phyloP scores from a whole-genome alignment of 2,329 filamentous ascomycete species.

The Tolypocladium nubicola region DNA sequence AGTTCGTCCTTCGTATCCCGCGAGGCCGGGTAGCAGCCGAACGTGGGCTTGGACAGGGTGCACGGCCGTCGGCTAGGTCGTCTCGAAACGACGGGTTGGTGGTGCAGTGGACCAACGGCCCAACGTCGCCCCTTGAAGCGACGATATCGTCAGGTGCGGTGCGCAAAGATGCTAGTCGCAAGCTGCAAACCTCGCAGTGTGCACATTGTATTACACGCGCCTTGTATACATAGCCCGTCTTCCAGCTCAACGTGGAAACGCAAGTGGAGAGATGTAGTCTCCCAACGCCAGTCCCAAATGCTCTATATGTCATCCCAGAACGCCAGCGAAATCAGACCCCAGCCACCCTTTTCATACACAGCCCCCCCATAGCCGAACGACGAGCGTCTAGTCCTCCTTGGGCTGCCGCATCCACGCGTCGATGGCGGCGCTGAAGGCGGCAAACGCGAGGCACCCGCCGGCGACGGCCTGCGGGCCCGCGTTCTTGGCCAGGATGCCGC shows the following conservation, averaged over 20 bases:
- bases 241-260: conserved; percentile 4
- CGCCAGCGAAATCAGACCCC: conserved; percentile 9
- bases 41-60: too few species aligned
- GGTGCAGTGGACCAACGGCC: not conserved
- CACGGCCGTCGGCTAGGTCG: not conserved
- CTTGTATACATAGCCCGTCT: not conserved
- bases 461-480: conserved; percentile 83
- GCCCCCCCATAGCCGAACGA: too few species aligned
- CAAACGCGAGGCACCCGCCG: conserved; percentile 85
- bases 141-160: not conserved
- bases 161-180: not conserved
- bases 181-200: not conserved
- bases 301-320: conserved; percentile 17
- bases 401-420: conserved; percentile 84
- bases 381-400: conserved; percentile 38
- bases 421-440: conserved; percentile 84
- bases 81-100: not conserved
- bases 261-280: conserved; percentile 12
- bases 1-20: too few species aligned
- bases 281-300: conserved; percentile 21
- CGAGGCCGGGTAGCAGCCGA: too few species aligned
- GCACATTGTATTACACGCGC: not conserved
- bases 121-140: not conserved
- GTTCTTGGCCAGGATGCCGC: conserved; percentile 74
- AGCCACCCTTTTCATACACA: not conserved